Evolutionary conservation across 441 rosid species (phyloP), one percentile per base, ranked within the genome.

Genomic region (Biscutella laevigata): DNA sequence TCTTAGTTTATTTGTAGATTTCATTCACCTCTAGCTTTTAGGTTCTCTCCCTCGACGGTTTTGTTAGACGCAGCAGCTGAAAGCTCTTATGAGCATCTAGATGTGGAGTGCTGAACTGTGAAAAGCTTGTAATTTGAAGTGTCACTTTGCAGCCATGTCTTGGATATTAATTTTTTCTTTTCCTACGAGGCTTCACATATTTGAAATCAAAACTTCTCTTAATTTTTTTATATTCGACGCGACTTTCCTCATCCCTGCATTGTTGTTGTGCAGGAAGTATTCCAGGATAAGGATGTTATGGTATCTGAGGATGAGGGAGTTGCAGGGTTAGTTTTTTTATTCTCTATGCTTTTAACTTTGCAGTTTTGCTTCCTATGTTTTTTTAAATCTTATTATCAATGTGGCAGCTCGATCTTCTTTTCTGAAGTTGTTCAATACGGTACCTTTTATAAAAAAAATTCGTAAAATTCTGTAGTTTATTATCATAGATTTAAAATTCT

Each of bases 251-350:
- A 19, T 40, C 11, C 20, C 25, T 41, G 20, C 20, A 17, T 19
- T 41, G 9, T 17, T 65, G 52, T 49, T 68, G 38, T 65, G 58
- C 86, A 89, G 99, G 95, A 84, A 16, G 62, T 86, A 53, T 77
- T 83, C 70, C 72, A 74, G 40, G 85, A 76, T 67, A 83, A 79
- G 75, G 75, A 53, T 69, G 68, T 68, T 34, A 66, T 66, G 38
- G 56, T 70, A 12, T 66, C 53, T 21, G 71, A 60, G 48, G 67
- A 66, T 55, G 82, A 53, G 72, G 82, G 34, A 67, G 64, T 64
- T 62, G 68, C 72, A 51, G 62, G 67, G 72, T 68, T 29, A 48
- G 99, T 84, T 38, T 53, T 38, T 53, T 24, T 17, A 46, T 19
- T 17, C 7, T 59, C 59, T 58, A 7, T 17, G 7, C 28, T 27